Conservation (phyloP, 257 asterid genomes). For the Nyctanthes arbortristis region DNA sequence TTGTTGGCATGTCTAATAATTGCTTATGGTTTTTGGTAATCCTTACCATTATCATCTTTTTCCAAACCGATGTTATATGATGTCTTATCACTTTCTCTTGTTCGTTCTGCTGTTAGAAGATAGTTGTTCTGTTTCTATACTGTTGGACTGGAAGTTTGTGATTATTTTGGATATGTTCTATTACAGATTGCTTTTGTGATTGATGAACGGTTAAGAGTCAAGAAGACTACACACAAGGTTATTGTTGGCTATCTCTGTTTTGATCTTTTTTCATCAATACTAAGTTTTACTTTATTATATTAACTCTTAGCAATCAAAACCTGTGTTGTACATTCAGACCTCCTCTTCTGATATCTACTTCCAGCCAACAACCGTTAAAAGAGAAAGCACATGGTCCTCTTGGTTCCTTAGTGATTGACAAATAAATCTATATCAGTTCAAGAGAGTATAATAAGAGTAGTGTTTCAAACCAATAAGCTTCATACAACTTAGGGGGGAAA, state of each 20-base stretch:
- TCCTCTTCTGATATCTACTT: neutral
- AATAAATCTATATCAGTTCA: too few relatives aligned
- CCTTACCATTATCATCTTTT: neutral
- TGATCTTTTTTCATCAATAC: neutral
- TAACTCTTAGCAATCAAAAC: neutral
- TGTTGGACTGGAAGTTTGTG: constrained; percentile 7
- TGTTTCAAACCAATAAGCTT: too few relatives aligned
- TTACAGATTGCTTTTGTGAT: constrained; percentile 77
- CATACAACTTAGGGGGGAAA: too few relatives aligned
- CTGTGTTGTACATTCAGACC: neutral
- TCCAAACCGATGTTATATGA: constrained; percentile 15
- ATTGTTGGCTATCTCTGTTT: constrained; percentile 19
- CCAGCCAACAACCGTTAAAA: neutral
- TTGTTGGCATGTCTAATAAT: too few relatives aligned
- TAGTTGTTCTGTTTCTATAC: constrained; percentile 1
- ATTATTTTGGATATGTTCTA: constrained; percentile 23
- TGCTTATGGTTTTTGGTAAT: neutral
- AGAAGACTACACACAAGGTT: constrained; percentile 84
- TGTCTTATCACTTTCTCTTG: constrained; percentile 14
- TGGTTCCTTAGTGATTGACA: too few relatives aligned
- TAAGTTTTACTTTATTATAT: neutral
- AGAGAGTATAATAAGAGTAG: too few relatives aligned
- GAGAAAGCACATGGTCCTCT: neutral
- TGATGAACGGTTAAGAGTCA: constrained; percentile 82
- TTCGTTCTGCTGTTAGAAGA: constrained; percentile 16